phyloP scores from a whole-genome alignment of 768 basidiomycete species.

The Boletus sp. region DNA sequence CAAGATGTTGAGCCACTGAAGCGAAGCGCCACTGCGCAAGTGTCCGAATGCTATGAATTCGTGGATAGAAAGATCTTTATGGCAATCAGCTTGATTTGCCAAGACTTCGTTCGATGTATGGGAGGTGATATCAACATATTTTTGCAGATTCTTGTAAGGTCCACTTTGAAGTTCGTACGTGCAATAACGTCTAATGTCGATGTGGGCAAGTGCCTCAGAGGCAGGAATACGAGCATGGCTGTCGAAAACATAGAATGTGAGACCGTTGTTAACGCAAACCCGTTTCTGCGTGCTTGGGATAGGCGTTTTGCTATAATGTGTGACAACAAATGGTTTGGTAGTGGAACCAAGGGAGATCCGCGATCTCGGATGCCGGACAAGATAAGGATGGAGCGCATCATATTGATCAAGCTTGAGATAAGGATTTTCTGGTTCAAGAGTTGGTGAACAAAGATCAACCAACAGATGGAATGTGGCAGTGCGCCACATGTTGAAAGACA shows the following conservation, averaged over 20 bases:
- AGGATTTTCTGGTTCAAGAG: conserved; percentile 1
- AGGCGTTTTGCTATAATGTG: conserved; percentile 29
- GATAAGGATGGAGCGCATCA: conserved; percentile 9
- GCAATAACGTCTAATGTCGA: conserved; percentile 22
- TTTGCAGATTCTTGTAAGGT: conserved; percentile 36
- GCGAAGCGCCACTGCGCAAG: conserved; percentile 40
- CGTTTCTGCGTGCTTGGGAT: conserved; percentile 16
- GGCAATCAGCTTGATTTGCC: conserved; percentile 42
- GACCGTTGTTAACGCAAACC: conserved; percentile 31
- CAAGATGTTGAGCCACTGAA: conserved; percentile 52
- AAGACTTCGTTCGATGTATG: conserved; percentile 45
- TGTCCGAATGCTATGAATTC: conserved; percentile 44
- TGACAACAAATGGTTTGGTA: conserved; percentile 20
- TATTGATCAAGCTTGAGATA: conserved; percentile 18
- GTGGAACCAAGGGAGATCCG: conserved; percentile 24
- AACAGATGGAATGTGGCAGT: conserved; percentile 39
- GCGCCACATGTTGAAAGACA: conserved; percentile 44
- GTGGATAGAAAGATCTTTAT: conserved; percentile 38
- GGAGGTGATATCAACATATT: conserved; percentile 33
- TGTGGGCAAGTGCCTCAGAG: conserved; percentile 7
- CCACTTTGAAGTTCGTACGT: conserved; percentile 32
- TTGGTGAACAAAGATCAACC: conserved; percentile 34
- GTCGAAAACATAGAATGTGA: conserved; percentile 33
- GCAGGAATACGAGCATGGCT: conserved; percentile 5
- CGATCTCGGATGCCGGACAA: conserved; percentile 15